Percentiles rank a stretch among this genome's conserved stretches.
Conservation (phyloP, 257 asterid genomes). For the Knoxia roxburghii region DNA sequence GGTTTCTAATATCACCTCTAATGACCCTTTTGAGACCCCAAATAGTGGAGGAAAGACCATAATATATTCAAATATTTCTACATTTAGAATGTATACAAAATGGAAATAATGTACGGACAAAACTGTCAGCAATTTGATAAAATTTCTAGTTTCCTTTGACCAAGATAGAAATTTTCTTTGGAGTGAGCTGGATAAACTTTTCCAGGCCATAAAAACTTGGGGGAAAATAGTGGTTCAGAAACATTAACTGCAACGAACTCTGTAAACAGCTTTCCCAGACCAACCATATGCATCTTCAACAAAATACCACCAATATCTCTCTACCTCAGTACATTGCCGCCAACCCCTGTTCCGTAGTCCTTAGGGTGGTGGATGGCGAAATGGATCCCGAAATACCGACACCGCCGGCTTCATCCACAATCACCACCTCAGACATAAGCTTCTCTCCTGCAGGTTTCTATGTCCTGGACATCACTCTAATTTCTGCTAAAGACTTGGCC, state of each 20-base stretch:
- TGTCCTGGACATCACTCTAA: constrained; percentile 50
- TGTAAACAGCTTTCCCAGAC: not conserved
- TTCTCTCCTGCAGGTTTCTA: constrained; percentile 16
- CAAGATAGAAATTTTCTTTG: not conserved
- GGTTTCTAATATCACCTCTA: too few species aligned
- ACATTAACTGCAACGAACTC: constrained; percentile 7
- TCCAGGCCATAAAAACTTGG: not conserved
- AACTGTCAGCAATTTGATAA: too few species aligned
- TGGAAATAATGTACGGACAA: too few species aligned
- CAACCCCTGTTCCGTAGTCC: not conserved
- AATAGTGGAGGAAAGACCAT: too few species aligned
- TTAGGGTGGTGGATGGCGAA: constrained; percentile 13
- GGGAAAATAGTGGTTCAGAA: constrained; percentile 14
- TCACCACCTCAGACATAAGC: constrained; percentile 31
- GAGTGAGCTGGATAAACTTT: too few species aligned
- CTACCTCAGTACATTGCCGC: not conserved
- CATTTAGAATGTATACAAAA: too few species aligned
- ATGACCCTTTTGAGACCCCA: too few species aligned
- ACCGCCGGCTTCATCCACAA: constrained; percentile 41
- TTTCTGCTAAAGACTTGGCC: constrained; percentile 66
- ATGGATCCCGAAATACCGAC: constrained; percentile 40
- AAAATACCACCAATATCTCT: not conserved
- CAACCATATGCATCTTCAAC: constrained; percentile 17
- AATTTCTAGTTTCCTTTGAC: not conserved
- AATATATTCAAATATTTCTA: too few species aligned